Evolutionary conservation across 108 stramenopile species (phyloP), one percentile per base, ranked within the genome.

Genomic region (Nitzschia sp.): DNA sequence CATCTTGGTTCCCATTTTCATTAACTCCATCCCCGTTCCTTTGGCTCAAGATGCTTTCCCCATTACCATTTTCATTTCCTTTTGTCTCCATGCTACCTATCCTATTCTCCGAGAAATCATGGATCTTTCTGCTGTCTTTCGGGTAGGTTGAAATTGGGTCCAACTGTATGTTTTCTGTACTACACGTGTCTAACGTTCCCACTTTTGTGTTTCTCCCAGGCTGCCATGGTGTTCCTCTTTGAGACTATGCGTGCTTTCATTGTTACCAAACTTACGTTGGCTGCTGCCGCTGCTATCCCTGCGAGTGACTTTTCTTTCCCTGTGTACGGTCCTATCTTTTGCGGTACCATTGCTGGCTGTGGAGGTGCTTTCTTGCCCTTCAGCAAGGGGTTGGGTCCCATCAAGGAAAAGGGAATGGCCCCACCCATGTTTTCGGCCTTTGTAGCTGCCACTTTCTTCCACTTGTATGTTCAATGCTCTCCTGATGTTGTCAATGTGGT

Each of bases 251-350:
- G 95, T 41, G 89, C 90, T 6, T 80, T 73, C 38, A 92, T 93
- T 51, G 95, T 95, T 15, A 38, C 71, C 40, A 89, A 85, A n/a
- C 59, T 92, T 12, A 80, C 76, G 14, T 40, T n/a, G 20, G 84
- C 86, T 15, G 88, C 92, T 5, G 85, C 81, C 24, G 44, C 69
- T 57, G 67, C 84, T 8, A 91, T 93, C 68, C 65, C 90, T 11
- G 58, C 95, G 21, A 79, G 76, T 29, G 64, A 81, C 41, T 93
- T 93, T 74, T 76, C 79, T 20, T 85, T 92, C 57, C 71, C 95
- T 9, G 38, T 95, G 10, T 95, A 92, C 60, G 95, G 92, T 51
- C 95, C 95, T 6, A 95, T 95, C 52, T 77, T 95, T 62, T 95
- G 95, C 69, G 95, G 95, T 25, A 77, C 92, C 14, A 77, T 93